Percentiles rank a stretch among this genome's conserved stretches.
Evolutionary conservation across 2,329 filamentous ascomycete genomes (phyloP).

Genomic region (Pezicula neosporulosa): DNA sequence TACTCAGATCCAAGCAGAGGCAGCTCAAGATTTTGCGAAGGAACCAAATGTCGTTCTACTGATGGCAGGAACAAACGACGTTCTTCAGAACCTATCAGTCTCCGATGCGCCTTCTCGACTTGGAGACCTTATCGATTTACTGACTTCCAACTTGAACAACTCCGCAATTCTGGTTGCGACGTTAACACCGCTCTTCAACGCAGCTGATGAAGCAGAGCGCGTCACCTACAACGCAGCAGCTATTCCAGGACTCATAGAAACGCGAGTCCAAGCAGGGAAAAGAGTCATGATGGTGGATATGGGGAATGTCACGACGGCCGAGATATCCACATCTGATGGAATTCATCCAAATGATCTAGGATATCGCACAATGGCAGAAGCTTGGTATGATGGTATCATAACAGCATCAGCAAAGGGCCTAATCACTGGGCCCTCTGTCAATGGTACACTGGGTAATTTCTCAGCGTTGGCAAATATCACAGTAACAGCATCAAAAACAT

Average conservation of each 20-base stretch:
- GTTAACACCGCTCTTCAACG: constrained; percentile 22
- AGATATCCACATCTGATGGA: not conserved
- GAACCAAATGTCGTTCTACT: constrained; percentile 30
- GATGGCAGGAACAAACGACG: constrained; percentile 32
- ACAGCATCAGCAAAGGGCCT: not conserved
- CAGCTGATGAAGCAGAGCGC: not conserved
- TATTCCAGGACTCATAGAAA: constrained; percentile 11
- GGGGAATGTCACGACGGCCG: not conserved
- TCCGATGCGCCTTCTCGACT: constrained; percentile 29
- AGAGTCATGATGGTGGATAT: not conserved
- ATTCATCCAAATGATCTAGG: not conserved
- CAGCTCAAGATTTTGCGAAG: constrained; percentile 10
- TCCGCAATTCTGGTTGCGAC: constrained; percentile 33
- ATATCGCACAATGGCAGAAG: not conserved
- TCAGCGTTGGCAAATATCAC: too few relatives aligned
- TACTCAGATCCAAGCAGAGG: constrained; percentile 21
- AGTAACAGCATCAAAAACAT: too few relatives aligned
- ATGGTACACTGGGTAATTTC: too few relatives aligned
- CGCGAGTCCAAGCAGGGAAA: not conserved
- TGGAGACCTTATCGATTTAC: constrained; percentile 27
- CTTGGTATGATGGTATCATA: not conserved
- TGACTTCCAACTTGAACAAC: constrained; percentile 26
- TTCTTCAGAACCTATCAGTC: constrained; percentile 19
- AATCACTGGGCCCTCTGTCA: not conserved
- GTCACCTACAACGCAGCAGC: constrained; percentile 11